These are phyloP conservation scores for Avena insularis DNA, from an alignment of 176 grass and related monocot genomes.

Conservation along the genomic window DNA sequence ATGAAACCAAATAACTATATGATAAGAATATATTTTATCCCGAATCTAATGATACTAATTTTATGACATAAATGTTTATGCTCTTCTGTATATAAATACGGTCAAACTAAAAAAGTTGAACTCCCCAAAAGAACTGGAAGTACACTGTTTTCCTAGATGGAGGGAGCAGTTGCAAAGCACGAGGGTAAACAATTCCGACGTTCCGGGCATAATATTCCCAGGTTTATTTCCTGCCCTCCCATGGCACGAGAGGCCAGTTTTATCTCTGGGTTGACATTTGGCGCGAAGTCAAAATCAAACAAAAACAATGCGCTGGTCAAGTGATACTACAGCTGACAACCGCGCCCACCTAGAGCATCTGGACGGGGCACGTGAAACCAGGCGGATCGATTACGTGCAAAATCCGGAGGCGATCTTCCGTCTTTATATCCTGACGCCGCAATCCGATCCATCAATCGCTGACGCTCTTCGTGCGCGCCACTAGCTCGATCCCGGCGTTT, in stretches of 20 bases:
- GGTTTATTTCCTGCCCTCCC: constrained; percentile 18
- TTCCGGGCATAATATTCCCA: neutral
- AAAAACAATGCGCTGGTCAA: neutral
- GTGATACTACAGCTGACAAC: neutral
- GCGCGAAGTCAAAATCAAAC: constrained; percentile 36
- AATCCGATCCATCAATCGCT: constrained; percentile 11
- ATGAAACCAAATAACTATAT: no score
- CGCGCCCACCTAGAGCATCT: neutral
- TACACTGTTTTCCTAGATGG: no score
- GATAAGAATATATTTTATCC: no score
- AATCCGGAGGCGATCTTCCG: constrained; percentile 10
- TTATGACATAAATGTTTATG: no score
- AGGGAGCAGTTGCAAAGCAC: no score
- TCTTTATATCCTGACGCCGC: neutral
- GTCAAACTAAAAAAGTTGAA: no score
- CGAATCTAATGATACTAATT: no score
- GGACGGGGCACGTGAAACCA: constrained; percentile 34
- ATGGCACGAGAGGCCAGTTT: neutral
- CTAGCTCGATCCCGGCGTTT: neutral
- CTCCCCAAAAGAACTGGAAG: no score
- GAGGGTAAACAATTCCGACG: neutral
- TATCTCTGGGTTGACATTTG: constrained; percentile 21
- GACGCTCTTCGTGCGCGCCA: constrained; percentile 44
- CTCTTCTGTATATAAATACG: no score
- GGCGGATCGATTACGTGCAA: neutral